Conservation (phyloP, 805 yeast species). For the Torulaspora maleeae region DNA sequence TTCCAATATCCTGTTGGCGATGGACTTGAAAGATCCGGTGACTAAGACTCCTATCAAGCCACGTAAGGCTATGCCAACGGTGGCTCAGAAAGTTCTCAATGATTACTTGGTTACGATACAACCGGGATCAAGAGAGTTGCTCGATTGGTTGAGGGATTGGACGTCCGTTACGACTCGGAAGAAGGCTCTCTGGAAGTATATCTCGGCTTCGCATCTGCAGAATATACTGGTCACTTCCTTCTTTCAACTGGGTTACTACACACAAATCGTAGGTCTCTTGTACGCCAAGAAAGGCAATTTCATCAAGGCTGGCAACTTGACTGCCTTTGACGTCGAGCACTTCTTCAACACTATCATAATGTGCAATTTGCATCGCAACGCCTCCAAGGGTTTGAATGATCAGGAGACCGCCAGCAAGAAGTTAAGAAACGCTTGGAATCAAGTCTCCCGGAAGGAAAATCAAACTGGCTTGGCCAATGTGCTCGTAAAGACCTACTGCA, state of each 20-base stretch:
- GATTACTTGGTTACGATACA: conserved; percentile 25
- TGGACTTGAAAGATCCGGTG: conserved; percentile 39
- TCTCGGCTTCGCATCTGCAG: conserved; percentile 24
- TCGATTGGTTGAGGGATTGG: conserved; percentile 28
- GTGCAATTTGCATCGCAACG: conserved; percentile 30
- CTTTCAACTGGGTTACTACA: conserved; percentile 24
- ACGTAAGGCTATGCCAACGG: conserved; percentile 31
- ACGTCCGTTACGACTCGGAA: conserved; percentile 26
- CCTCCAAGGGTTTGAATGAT: conserved; percentile 15
- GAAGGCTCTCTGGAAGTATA: conserved; percentile 24
- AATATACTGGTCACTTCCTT: conserved; percentile 26
- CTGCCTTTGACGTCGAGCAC: conserved; percentile 27
- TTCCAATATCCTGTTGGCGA: conserved; percentile 36
- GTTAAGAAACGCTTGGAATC: conserved; percentile 22
- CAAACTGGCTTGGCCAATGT: conserved; percentile 25
- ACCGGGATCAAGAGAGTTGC: conserved; percentile 20
- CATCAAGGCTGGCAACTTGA: conserved; percentile 17
- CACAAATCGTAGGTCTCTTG: conserved; percentile 20
- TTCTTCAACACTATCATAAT: conserved; percentile 29
- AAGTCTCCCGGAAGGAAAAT: conserved; percentile 16
- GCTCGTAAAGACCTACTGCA: conserved; percentile 18
- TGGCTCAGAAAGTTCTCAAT: conserved; percentile 26
- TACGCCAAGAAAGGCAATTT: conserved; percentile 20
- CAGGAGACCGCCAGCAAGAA: conserved; percentile 19
- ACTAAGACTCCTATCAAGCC: conserved; percentile 36